Base-by-base conservation (phyloP, 148 eudicot species). In the Rhododendron williamsianum region DNA sequence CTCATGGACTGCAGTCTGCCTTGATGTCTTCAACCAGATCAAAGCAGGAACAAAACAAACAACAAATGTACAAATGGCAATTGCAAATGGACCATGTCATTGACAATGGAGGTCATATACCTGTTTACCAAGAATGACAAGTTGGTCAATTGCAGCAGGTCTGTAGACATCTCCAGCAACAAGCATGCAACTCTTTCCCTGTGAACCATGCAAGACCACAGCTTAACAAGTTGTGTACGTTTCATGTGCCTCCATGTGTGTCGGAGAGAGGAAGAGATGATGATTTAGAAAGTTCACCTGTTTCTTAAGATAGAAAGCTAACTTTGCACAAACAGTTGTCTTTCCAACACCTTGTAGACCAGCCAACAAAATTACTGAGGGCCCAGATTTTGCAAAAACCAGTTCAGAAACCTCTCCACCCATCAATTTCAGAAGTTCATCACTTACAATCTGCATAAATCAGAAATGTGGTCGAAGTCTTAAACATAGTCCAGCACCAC, bases 291-390 rank as follows among this genome's bases (percentile, higher is more conserved):
- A 74, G 81, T 76, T 43, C 87, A 97, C 99, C 95, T 91, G 93
- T 89, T 97, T 95, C 91, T 95, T 95, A 72, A 97, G 95, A 92
- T 97, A 97, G 58, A 93, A 89, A 78, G 97, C 98, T 86, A 97
- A 89, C 88, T 97, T 97, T 67, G 98, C 96, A 84, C 96, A 90
- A 84, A 97, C 99, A 54, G 99, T 97, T 76, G 99, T 97, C 92
- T 97, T 97, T 81, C 99, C 99, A 88, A 97, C 99, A 83, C 99
- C 99, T 91, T 97, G 99, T 81, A 97, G 90, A 65, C 99, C 99
- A 67, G 99, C 99, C 89, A 97, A 90, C 84, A 97, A 81, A 83
- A 97, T 94, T 48, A 97, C 94, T 49, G 98, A 95, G 27, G 99
- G 98, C 35, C 93, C 93, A 85, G 98, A 92, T 88, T 94, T 95